Evolutionary conservation across 768 basidiomycete species (phyloP), one percentile per base, ranked within the genome.

Genomic region (Strobilomyces echinocephalus): DNA sequence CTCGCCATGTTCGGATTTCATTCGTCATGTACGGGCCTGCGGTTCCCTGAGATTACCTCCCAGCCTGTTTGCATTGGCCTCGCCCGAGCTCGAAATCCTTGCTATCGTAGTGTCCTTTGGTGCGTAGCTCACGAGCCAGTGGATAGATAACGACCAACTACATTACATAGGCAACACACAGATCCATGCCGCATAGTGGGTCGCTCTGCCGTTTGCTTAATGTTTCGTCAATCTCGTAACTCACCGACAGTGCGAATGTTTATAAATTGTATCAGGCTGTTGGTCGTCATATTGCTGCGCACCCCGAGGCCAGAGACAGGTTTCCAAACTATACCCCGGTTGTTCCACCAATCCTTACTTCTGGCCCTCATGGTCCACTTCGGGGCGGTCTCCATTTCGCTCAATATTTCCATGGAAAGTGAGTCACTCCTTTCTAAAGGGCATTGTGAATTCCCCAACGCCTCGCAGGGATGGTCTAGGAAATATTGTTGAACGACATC

Each of bases 341-440:
- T 4, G 60, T 63, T 34, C 87, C 79, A 59, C 83, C 87, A 1
- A 74, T 88, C 38, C 73, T 95, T 39, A 82, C 78, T 3, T 68
- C 76, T 36, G 94, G 92, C 1, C 76, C 80, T 33, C 70, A 73
- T 11, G 77, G 77, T 1, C 93, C 93, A 10, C 75, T 93, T 2
- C 74, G 79, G 46, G 92, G 91, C 4, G 81, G 82, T 18, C 65
- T 79, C 8, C 85, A 88, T 63, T 84, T 78, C 48, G 94, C 93
- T 14, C 78, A 84, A 57, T 92, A 91, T 66, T 95, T 97, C 63
- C 90, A 91, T 60, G 90, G 90, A 61, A 81, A 77, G 89, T 83
- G 56, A 38, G 74, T 68, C 11, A 12, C 35, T 28, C 20, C 36
- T 47, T 26, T 26, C 16, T 15, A 3, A 14, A 26, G 15, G 14